Percentiles rank a stretch among this genome's conserved stretches.
Conservation (phyloP, 345 rosid species). For the Trapa incisa region DNA sequence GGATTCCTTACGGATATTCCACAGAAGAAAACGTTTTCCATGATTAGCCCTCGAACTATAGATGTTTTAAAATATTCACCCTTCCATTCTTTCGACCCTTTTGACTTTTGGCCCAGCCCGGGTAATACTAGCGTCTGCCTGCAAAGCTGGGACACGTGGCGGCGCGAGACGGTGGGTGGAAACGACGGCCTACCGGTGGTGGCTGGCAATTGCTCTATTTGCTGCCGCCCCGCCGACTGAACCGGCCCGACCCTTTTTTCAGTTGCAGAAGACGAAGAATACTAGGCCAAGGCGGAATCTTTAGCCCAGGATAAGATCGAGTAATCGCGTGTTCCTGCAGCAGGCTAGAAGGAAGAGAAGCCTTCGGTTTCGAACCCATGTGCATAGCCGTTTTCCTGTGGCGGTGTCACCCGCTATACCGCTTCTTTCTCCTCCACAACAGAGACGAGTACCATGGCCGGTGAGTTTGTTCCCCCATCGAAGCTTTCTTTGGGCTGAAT, state of each 20-base stretch:
- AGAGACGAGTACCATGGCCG: constrained; percentile 64
- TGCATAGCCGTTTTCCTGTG: constrained; percentile 57
- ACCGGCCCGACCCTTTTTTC: too few species aligned
- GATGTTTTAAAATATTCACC: not conserved
- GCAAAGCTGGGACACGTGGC: too few species aligned
- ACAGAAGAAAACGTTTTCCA: not conserved
- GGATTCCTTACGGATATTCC: not conserved
- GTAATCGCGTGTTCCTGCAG: not conserved
- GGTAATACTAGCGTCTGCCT: too few species aligned
- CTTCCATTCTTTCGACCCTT: too few species aligned
- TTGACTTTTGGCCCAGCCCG: too few species aligned
- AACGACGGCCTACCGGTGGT: too few species aligned
- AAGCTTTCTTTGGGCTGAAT: not conserved
- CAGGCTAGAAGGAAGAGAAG: not conserved
- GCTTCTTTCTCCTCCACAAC: constrained; percentile 54
- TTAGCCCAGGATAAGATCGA: not conserved
- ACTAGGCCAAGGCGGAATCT: too few species aligned
- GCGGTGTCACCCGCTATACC: constrained; percentile 61
- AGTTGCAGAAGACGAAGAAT: too few species aligned
- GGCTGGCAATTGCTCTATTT: too few species aligned
- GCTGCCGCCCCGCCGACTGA: too few species aligned
- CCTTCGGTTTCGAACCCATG: constrained; percentile 8
- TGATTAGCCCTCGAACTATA: not conserved
- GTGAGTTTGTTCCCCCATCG: constrained; percentile 11
- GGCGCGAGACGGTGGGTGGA: too few species aligned